Percentiles rank a stretch among this genome's conserved stretches.
Evolutionary conservation across 495 filamentous ascomycete species (phyloP).

Genomic region (Podospora comata): DNA sequence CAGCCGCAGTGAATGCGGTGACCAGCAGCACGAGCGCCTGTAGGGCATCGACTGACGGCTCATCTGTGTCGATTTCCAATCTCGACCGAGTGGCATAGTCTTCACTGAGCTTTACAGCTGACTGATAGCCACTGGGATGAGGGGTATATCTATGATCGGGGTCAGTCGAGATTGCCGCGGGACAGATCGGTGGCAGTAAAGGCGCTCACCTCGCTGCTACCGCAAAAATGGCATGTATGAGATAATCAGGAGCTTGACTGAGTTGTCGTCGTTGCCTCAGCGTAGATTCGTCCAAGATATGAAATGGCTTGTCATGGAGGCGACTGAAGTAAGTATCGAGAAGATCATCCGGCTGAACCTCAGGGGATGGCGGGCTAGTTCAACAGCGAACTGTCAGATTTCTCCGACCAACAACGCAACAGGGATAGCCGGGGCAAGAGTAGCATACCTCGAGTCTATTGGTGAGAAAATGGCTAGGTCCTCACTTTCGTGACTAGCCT

Average conservation of each 20-base stretch:
- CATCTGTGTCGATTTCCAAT: constrained; percentile 68
- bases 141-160: constrained; percentile 56
- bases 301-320: constrained; percentile 74
- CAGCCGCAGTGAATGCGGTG: constrained; percentile 68
- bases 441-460: constrained; percentile 12
- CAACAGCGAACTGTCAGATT: background rate
- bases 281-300: constrained; percentile 69
- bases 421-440: background rate
- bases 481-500: constrained; percentile 11
- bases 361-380: constrained; percentile 40
- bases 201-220: constrained; percentile 60
- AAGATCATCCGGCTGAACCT: constrained; percentile 54
- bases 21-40: constrained; percentile 74
- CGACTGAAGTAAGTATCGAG: constrained; percentile 74
- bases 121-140: constrained; percentile 58
- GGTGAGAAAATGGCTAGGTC: constrained; percentile 23
- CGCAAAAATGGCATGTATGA: constrained; percentile 71
- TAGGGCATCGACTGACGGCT: constrained; percentile 70
- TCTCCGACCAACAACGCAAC: background rate
- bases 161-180: constrained; percentile 13
- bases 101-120: constrained; percentile 57
- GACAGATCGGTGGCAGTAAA: background rate
- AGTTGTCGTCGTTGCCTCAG: constrained; percentile 64
- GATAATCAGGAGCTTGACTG: constrained; percentile 60
- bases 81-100: constrained; percentile 67